Percentiles rank a stretch among this genome's conserved stretches.
phyloP scores from a whole-genome alignment of 2,329 filamentous ascomycete genomes.

The Cercospora janseana region DNA sequence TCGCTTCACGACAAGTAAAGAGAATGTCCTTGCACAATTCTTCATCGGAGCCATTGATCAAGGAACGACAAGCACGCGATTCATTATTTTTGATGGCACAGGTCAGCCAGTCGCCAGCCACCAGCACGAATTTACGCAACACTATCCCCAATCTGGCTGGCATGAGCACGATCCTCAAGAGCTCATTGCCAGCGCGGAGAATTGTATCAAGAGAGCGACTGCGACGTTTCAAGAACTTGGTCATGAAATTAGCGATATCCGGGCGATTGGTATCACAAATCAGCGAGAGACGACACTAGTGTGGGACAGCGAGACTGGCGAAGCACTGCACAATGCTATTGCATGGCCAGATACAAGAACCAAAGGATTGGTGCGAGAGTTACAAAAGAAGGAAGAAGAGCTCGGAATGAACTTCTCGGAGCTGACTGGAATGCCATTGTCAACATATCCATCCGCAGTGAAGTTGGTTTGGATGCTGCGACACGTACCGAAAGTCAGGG shows the following conservation, averaged over 20 bases:
- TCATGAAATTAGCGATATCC: slow-evolving; percentile 66
- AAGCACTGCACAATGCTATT: slow-evolving; percentile 79
- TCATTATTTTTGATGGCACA: slow-evolving; percentile 81
- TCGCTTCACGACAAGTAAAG: slow-evolving; percentile 37
- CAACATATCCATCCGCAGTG: slow-evolving; percentile 82
- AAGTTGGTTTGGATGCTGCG: slow-evolving; percentile 84
- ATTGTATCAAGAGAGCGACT: slow-evolving; percentile 75
- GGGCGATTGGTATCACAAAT: slow-evolving; percentile 76
- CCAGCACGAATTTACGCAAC: slow-evolving; percentile 82
- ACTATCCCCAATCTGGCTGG: slow-evolving; percentile 84
- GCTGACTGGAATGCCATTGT: slow-evolving; percentile 77
- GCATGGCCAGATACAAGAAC: slow-evolving; percentile 90
- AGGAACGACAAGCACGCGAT: slow-evolving; percentile 83
- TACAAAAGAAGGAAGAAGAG: slow-evolving; percentile 66
- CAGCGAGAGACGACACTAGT: slow-evolving; percentile 85
- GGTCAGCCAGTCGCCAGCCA: slow-evolving; percentile 78
- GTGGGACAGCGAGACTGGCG: slow-evolving; percentile 78
- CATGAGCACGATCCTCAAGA: slow-evolving; percentile 84
- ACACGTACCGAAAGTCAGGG: slow-evolving; percentile 65
- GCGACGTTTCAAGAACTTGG: slow-evolving; percentile 68
- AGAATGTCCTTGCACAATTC: slow-evolving; percentile 41
- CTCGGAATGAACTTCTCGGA: slow-evolving; percentile 60
- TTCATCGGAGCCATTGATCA: slow-evolving; percentile 89
- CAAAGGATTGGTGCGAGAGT: slow-evolving; percentile 69
- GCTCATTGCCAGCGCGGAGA: slow-evolving; percentile 70